Evolutionary conservation across 176 grass and related monocot genomes (phyloP).

Genomic region (Ensete ventricosum): DNA sequence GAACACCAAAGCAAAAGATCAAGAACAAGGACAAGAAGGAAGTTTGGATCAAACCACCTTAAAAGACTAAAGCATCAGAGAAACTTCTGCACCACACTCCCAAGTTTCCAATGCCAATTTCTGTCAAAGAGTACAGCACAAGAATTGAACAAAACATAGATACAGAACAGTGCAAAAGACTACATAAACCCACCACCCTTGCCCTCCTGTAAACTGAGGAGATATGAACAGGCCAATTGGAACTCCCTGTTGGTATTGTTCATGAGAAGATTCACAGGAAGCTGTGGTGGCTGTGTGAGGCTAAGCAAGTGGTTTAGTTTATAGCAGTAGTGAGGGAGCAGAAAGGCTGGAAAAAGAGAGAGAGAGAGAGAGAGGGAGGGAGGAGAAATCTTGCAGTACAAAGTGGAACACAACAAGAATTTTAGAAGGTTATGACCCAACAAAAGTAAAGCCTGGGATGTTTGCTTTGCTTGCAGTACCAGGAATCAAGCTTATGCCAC

Average conservation of each 20-base stretch:
- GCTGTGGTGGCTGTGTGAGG: not conserved
- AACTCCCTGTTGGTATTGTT: not conserved
- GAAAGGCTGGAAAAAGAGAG: not conserved
- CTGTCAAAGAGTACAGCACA: not conserved
- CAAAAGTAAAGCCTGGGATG: not conserved
- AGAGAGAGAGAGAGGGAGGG: not conserved
- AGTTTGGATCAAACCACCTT: too few relatives aligned
- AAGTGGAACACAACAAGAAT: too few relatives aligned
- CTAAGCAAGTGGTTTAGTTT: constrained; percentile 1
- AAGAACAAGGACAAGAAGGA: too few relatives aligned
- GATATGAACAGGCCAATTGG: not conserved
- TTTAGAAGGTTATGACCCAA: not conserved
- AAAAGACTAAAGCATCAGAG: too few relatives aligned
- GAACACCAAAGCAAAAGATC: too few relatives aligned
- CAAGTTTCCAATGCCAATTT: not conserved
- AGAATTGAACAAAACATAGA: not conserved
- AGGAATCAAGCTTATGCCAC: constrained; percentile 16
- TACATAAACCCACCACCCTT: not conserved
- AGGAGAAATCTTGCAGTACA: not conserved
- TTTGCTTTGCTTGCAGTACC: constrained; percentile 14
- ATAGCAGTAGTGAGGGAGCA: not conserved
- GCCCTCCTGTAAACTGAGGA: not conserved
- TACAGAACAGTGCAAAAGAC: not conserved
- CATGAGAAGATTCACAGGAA: not conserved
- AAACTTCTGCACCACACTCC: not conserved